Percentiles rank a stretch among this genome's conserved stretches.
Conservation (phyloP, 768 basidiomycete species). For the Tulasnella sp. region DNA sequence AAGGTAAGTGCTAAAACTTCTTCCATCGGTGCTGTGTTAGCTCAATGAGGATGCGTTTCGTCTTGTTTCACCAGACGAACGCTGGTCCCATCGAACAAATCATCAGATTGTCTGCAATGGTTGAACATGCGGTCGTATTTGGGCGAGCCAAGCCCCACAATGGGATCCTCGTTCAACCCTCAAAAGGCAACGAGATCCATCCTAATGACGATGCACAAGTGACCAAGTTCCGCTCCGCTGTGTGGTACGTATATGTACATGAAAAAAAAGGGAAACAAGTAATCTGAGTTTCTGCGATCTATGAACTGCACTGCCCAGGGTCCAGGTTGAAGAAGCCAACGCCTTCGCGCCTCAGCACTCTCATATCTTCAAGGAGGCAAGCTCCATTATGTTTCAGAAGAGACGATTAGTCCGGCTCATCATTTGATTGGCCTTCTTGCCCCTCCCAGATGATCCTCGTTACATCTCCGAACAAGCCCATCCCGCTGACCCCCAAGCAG, state of each 20-base stretch:
- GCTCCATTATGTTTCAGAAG: neutral
- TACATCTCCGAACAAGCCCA: slow-evolving; percentile 7
- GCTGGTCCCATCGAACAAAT: slow-evolving; percentile 25
- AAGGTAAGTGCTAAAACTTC: slow-evolving; percentile 7
- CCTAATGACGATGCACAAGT: neutral
- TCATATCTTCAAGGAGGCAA: slow-evolving; percentile 15
- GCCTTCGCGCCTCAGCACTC: slow-evolving; percentile 19
- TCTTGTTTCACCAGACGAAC: slow-evolving; percentile 20
- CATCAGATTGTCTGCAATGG: slow-evolving; percentile 27
- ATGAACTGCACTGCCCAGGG: neutral
- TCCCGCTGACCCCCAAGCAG: slow-evolving; percentile 8
- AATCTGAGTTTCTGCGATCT: neutral
- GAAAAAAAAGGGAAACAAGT: neutral
- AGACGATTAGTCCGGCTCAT: neutral
- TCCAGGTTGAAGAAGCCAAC: slow-evolving; percentile 18
- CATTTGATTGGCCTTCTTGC: neutral
- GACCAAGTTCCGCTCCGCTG: slow-evolving; percentile 6
- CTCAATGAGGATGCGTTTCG: neutral
- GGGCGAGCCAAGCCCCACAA: slow-evolving; percentile 30
- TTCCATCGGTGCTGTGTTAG: neutral
- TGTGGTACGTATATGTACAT: slow-evolving; percentile 3
- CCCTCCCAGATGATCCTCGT: slow-evolving; percentile 15
- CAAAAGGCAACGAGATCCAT: neutral
- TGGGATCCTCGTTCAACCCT: slow-evolving; percentile 34
- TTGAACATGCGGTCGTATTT: slow-evolving; percentile 31